Conservation (phyloP, 2,329 filamentous ascomycete genomes). For the Aureobasidium musti region DNA sequence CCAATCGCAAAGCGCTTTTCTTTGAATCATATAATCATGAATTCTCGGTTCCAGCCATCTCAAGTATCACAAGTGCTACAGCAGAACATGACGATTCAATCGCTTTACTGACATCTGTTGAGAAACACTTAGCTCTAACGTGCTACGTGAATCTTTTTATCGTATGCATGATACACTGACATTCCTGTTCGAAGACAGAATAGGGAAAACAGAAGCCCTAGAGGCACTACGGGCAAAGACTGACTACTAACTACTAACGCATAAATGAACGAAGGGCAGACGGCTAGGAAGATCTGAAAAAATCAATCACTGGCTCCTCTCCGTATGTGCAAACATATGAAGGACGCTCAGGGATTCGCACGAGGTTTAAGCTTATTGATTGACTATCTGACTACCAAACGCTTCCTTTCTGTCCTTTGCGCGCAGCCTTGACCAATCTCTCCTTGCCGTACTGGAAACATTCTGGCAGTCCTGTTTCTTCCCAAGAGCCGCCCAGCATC, state of each 20-base stretch:
- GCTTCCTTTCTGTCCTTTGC: constrained; percentile 26
- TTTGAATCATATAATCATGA: neutral
- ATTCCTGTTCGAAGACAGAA: neutral
- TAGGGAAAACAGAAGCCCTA: neutral
- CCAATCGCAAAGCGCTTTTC: constrained; percentile 26
- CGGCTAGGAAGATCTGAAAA: too few relatives aligned
- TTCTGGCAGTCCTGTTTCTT: constrained; percentile 43
- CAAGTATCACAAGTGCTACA: neutral
- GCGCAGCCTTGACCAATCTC: constrained; percentile 24
- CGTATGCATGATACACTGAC: too few relatives aligned
- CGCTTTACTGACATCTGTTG: neutral
- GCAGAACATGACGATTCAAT: neutral
- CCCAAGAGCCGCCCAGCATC: constrained; percentile 45
- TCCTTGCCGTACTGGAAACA: constrained; percentile 43
- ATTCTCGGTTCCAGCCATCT: neutral
- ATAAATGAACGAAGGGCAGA: too few relatives aligned
- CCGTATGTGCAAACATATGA: neutral
- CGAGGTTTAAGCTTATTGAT: too few relatives aligned
- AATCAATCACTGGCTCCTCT: neutral
- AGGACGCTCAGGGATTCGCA: neutral
- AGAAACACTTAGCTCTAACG: neutral
- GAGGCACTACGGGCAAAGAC: too few relatives aligned
- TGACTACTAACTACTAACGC: too few relatives aligned
- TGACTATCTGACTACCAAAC: constrained; percentile 13
- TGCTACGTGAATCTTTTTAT: too few relatives aligned